A percentile compares a stretch with the other conserved stretches of the same genome.
Evolutionary conservation across 106 monocot species (phyloP).

Genomic region (Allium fistulosum): DNA sequence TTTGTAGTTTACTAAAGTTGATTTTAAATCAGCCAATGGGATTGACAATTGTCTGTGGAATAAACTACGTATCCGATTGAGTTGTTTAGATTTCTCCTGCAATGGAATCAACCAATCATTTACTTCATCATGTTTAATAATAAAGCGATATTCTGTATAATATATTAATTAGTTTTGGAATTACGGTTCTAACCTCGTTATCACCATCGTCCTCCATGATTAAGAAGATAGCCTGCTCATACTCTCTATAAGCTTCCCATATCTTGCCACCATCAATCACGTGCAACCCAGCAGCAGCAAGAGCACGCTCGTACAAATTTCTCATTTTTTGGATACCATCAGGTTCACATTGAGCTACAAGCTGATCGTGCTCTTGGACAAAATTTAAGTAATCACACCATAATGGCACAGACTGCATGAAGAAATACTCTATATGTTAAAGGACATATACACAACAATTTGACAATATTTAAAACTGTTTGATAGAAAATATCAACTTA

Average conservation of each 20-base stretch:
- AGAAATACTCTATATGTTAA: not conserved
- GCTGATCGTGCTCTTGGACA: conserved; percentile 70
- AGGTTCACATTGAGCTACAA: conserved; percentile 70
- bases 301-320: conserved; percentile 76
- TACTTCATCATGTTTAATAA: not conserved
- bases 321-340: conserved; percentile 81
- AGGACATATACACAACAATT: not conserved
- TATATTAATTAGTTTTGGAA: not conserved
- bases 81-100: conserved; percentile 80
- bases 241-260: conserved; percentile 91
- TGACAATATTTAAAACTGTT: not conserved
- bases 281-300: conserved; percentile 83
- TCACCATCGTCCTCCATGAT: conserved; percentile 40
- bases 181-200: conserved; percentile 34
- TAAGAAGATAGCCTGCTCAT: conserved; percentile 78
- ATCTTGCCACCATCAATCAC: conserved; percentile 68
- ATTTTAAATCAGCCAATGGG: conserved; percentile 57
- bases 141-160: too few species aligned
- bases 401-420: conserved; percentile 72
- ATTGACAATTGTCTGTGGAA: conserved; percentile 90
- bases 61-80: conserved; percentile 56
- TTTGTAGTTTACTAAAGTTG: conserved; percentile 64
- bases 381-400: conserved; percentile 91
- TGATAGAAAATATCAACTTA: conserved; percentile 20
- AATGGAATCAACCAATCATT: not conserved